These are phyloP conservation scores for Cicer judaicum DNA, from an alignment of 306 rosid genomes.

Conservation along the genomic window DNA sequence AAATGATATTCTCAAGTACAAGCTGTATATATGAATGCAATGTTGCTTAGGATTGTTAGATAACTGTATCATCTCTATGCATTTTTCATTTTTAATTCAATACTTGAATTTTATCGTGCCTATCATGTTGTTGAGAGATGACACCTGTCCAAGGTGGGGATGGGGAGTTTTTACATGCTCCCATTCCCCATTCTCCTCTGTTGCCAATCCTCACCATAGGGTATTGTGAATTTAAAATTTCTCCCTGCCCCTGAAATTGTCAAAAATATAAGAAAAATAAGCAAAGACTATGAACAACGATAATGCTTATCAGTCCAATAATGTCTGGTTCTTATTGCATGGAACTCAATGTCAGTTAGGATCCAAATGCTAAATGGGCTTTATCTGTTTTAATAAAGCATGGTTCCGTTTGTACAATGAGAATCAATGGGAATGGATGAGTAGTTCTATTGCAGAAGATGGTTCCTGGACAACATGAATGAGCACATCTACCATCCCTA, in stretches of 20 bases:
- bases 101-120: conserved; percentile 27
- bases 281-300: background rate
- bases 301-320: background rate
- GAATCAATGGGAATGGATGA: background rate
- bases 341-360: conserved; percentile 12
- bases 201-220: background rate
- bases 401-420: background rate
- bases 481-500: background rate
- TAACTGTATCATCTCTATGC: conserved; percentile 33
- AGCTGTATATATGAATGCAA: background rate
- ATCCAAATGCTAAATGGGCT: background rate
- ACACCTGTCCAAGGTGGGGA: background rate
- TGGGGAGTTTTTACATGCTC: background rate
- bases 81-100: conserved; percentile 29
- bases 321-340: background rate
- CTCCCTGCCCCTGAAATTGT: background rate
- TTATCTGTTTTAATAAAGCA: background rate
- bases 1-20: conserved; percentile 28
- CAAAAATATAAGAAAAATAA: background rate
- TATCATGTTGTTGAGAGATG: conserved; percentile 14
- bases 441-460: background rate
- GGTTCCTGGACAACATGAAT: background rate
- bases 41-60: conserved; percentile 18
- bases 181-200: background rate
- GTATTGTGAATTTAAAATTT: conserved; percentile 17